Evolutionary conservation across 1,284 basidiomycete species (phyloP), one percentile per base, ranked within the genome.

Genomic region (Schizophyllum commune): DNA sequence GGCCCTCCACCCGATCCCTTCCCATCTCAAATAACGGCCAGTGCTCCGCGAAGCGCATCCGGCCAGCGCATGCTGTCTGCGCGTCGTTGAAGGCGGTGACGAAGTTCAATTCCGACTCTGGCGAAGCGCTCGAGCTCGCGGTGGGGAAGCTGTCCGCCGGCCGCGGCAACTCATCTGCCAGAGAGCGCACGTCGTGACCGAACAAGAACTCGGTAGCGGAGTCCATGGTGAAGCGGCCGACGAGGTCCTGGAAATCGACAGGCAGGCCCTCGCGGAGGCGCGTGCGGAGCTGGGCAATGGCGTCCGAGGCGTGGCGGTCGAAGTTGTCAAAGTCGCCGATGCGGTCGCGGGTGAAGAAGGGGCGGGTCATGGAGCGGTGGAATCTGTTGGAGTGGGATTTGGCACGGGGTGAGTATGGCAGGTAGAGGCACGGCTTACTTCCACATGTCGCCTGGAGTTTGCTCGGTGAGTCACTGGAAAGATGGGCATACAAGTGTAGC

Each of bases 281-380:
- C 5, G 65, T 61, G 61, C 74, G 75, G 60, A 80, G 71, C 56
- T 74, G 72, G 20, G 64, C 55, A 54, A 81, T 68, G 7, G 76
- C 73, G 34, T 73, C 68, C 5, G 74, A 68, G 0, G 77, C 73
- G 63, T 80, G 76, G 0, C 72, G 67, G 32, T 79, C 79, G 63
- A 82, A 83, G 33, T 78, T 76, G 27, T 83, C 80, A 62, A 83
- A 82, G 63, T 83, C 75, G 60, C 71, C 76, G 64, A 83, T 76
- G n/a, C 80, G 74, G 32, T 84, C 82, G 56, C 75, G 74, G 65
- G 71, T 79, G 70, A 85, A 84, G 68, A 83, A 82, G 0, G 82
- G 82, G 1, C 82, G 75, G 0, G 80, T 78, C 73, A 83, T 80
- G 1, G 73, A 66, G 17, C 82, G 79, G 64, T 83, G 82, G 67